Conservation (phyloP, 2,329 filamentous ascomycete genomes). For the Aulographum hederae region DNA sequence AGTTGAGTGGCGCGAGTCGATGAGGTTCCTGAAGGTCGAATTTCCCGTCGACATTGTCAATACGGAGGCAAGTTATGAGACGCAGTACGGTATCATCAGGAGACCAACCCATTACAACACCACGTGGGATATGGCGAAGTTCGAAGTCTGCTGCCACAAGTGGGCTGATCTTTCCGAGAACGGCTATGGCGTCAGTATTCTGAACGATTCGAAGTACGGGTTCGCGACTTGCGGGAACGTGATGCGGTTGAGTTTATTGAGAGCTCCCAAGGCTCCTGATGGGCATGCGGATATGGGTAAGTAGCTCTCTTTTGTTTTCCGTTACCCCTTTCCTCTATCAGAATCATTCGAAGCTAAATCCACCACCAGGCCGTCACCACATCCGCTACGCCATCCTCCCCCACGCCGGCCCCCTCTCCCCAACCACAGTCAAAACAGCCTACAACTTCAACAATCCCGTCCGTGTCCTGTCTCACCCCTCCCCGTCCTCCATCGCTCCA, state of each 20-base stretch:
- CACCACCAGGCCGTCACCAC: conserved; percentile 38
- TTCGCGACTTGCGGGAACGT: conserved; percentile 78
- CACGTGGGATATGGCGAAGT: conserved; percentile 93
- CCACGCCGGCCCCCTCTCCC: conserved; percentile 53
- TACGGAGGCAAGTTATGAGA: conserved; percentile 88
- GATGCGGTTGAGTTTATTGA: conserved; percentile 76
- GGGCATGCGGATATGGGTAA: conserved; percentile 77
- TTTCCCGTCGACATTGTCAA: conserved; percentile 87
- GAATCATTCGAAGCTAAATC: background rate
- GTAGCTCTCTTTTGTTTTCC: background rate
- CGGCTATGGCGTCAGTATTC: conserved; percentile 75
- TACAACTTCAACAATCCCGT: conserved; percentile 84
- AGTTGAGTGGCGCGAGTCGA: conserved; percentile 93
- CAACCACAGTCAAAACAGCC: conserved; percentile 61
- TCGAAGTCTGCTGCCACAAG: conserved; percentile 90
- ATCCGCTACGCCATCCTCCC: conserved; percentile 87
- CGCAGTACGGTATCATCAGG: conserved; percentile 74
- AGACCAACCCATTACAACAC: conserved; percentile 98
- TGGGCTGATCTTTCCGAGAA: conserved; percentile 82
- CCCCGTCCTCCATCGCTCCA: conserved; percentile 10
- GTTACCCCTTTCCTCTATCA: background rate
- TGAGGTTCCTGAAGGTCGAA: conserved; percentile 97
- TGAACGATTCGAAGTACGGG: conserved; percentile 93
- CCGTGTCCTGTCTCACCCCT: conserved; percentile 27
- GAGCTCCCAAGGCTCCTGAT: conserved; percentile 82